Evolutionary conservation across 1,139 yeast species (phyloP), one percentile per base, ranked within the genome.

Genomic region (Saccharomyces hybrid): DNA sequence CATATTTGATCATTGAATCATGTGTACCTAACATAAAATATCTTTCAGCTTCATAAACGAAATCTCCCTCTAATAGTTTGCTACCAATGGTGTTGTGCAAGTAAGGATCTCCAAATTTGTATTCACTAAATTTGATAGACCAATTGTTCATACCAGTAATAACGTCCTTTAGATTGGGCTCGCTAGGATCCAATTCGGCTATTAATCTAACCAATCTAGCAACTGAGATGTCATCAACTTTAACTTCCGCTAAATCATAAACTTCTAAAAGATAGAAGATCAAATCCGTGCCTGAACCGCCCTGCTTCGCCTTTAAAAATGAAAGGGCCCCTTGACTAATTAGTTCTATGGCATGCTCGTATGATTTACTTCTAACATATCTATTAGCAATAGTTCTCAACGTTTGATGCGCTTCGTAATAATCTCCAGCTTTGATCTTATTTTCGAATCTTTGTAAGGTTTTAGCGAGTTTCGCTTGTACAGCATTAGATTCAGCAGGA

Each of bases 331-430:
- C 90, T 62, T 83, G 83, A 63, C 80, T 81, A 47, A 91, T 76
- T 56, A 90, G 73, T 54, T 87, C 90, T 53, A 82, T 77, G 9
- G 97, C 96, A 48, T 85, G 85, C 4, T 72, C 70, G 67, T 79
- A 88, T 59, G 86, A 82, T 59, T 82, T 81, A 34, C 84, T 70
- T 60, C 88, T 82, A 50, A 87, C 84, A 65, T 88, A 86, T 66
- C 99, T 77, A 61, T 90, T 89, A 49, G 88, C 89, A 56, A 91
- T 86, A 7, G 97, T 89, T 64, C 97, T 76, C 52, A 91, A 78
- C 0, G 96, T 91, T 70, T 91, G 98, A 67, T 91, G 97, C 0
- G 98, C 98, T 68, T 93, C 99, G 67, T 91, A 91, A 72, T 78
- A 89, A 53, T 90, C 87, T 2, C 90, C 90, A 51, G 78, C 79